phyloP scores from a whole-genome alignment of 192 early-diverging fungal genomes.

The Rhizoclosmatium globosum region DNA sequence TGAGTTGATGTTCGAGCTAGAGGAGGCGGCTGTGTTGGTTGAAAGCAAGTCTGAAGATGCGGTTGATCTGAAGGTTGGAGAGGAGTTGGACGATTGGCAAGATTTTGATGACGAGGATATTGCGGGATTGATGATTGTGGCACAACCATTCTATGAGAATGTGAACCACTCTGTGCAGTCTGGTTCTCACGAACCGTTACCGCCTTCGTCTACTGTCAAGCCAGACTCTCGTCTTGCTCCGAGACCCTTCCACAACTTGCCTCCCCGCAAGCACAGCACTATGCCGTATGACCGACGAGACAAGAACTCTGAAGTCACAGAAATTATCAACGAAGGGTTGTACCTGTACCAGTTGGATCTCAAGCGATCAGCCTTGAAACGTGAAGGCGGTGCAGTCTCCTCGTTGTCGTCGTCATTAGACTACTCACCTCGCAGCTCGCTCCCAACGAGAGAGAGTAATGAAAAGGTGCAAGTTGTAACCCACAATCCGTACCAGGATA shows the following conservation, averaged over 20 bases:
- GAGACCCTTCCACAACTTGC: slow-evolving; percentile 47
- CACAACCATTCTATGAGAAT: slow-evolving; percentile 35
- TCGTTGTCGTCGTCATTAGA: neutral
- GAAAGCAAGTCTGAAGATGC: neutral
- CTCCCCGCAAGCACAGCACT: slow-evolving; percentile 61
- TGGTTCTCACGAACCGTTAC: neutral
- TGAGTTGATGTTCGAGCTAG: slow-evolving; percentile 36
- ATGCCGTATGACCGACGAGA: slow-evolving; percentile 80
- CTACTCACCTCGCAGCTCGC: neutral
- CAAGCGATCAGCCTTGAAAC: slow-evolving; percentile 10
- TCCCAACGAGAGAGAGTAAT: neutral
- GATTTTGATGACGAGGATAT: slow-evolving; percentile 93
- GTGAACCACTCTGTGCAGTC: neutral
- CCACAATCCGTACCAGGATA: neutral
- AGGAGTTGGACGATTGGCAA: slow-evolving; percentile 47
- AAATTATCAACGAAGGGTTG: slow-evolving; percentile 97
- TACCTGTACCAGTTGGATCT: slow-evolving; percentile 78
- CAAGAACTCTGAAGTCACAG: slow-evolving; percentile 82
- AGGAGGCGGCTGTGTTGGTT: neutral
- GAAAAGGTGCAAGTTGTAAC: slow-evolving; percentile 13
- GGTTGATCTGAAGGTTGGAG: slow-evolving; percentile 1
- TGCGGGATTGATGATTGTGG: slow-evolving; percentile 90
- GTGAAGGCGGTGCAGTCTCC: neutral
- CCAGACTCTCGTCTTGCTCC: slow-evolving; percentile 13
- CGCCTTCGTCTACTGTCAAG: neutral